A percentile compares a stretch with the other conserved stretches of the same genome.
Conservation (phyloP, 2,329 filamentous ascomycete genomes). For the Talaromyces sp. region DNA sequence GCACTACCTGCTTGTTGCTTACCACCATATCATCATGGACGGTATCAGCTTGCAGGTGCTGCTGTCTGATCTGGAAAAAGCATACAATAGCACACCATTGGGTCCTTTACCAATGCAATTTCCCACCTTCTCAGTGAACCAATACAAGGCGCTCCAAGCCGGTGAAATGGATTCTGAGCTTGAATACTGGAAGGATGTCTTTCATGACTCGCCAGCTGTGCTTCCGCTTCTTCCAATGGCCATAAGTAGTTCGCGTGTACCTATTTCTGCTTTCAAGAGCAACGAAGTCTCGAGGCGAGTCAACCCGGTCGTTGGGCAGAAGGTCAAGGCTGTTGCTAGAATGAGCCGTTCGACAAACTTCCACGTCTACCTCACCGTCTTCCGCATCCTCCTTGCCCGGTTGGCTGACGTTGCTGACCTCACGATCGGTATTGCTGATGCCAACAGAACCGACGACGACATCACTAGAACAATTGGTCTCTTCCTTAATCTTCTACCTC, state of each 20-base stretch:
- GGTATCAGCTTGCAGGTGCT: conserved; percentile 38
- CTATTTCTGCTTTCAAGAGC: neutral
- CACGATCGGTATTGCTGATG: conserved; percentile 46
- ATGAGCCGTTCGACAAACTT: conserved; percentile 22
- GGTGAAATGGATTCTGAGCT: conserved; percentile 26
- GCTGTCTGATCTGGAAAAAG: conserved; percentile 4
- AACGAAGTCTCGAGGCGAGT: too few relatives aligned
- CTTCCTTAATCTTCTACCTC: conserved; percentile 46
- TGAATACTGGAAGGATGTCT: conserved; percentile 28
- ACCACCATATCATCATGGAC: conserved; percentile 48
- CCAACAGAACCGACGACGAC: conserved; percentile 30
- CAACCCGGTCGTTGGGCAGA: too few relatives aligned
- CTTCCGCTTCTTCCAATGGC: conserved; percentile 33
- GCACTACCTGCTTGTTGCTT: conserved; percentile 35
- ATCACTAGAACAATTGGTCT: conserved; percentile 37
- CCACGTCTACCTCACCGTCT: conserved; percentile 43
- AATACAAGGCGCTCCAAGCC: conserved; percentile 13
- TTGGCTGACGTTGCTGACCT: conserved; percentile 34
- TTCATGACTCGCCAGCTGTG: conserved; percentile 16
- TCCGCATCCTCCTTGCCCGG: conserved; percentile 33
- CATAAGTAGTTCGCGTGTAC: conserved; percentile 6
- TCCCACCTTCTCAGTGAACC: conserved; percentile 26
- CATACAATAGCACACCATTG: conserved; percentile 26
- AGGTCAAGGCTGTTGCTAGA: neutral
- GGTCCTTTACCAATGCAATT: conserved; percentile 29